Base-by-base conservation (phyloP, 2,329 filamentous ascomycete genomes). In the Beauveria caledonica region DNA sequence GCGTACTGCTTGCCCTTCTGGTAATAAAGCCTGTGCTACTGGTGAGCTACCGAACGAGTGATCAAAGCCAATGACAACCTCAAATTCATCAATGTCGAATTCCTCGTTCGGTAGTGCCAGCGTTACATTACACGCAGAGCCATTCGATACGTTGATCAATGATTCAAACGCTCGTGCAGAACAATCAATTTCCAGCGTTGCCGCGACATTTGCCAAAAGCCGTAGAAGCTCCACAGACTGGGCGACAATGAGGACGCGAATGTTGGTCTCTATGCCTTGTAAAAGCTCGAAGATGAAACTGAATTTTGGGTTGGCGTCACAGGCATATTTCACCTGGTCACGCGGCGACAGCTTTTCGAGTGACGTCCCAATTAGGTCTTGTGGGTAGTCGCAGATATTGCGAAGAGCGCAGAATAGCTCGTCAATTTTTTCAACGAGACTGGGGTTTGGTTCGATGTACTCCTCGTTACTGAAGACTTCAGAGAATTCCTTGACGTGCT, bases 261-360 rank as follows among this genome's bases (percentile, higher is more conserved):
- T 77, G 11, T 78, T 73, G 13, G 72, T 68, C 17, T 72, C 69
- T 11, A 85, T 67, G 9, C 70, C 66, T 21, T 78, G 72, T 33
- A 86, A 67, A 3, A 87, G 72, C 63, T 85, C 82, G 49, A 76
- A 79, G 6, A 86, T 66, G 64, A 87, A 87, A 36, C 77, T 78
- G 64, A 82, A 84, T 64, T 87, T 87, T 59, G 81, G 73, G 68
- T 84, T 86, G 10, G 81, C 79, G 57, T 79, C 79, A 60, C 79
- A 76, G 1, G 79, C 77, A 64, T 84, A 81, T 66, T 79, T 85
- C 64, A 78, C 78, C 58, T 77, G 72, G 23, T 78, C 74, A 4
- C 69, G 67, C 8, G 75, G 66, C 2, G 75, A 69, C 60, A 82
- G 62, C 3, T 66, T 64, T 25, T 72, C 71, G 13, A 76, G 66